Conservation (phyloP, 2,329 filamentous ascomycete genomes). For the Botrytis galanthina region DNA sequence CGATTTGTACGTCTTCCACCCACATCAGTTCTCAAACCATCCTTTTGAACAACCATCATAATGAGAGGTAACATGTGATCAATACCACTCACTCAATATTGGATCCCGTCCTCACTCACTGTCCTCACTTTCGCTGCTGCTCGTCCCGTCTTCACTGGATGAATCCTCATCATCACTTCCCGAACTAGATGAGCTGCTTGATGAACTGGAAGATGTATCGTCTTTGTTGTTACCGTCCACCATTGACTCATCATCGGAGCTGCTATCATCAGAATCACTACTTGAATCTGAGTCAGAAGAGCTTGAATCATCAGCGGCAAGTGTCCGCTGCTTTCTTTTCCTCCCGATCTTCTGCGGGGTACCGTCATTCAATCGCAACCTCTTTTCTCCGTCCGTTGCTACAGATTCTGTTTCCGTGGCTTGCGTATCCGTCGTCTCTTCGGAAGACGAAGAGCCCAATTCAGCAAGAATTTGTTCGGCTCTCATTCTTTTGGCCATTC, state of each 20-base stretch:
- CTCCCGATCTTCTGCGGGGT: slow-evolving; percentile 46
- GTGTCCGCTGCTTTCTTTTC: slow-evolving; percentile 47
- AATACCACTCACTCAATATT: background rate
- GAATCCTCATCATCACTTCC: slow-evolving; percentile 20
- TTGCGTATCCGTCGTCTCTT: slow-evolving; percentile 24
- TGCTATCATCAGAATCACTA: slow-evolving; percentile 26
- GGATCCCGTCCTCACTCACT: slow-evolving; percentile 13
- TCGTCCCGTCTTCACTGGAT: slow-evolving; percentile 11
- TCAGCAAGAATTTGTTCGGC: slow-evolving; percentile 57
- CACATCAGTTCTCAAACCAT: background rate
- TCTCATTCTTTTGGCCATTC: slow-evolving; percentile 62
- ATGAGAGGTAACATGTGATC: background rate
- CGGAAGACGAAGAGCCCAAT: slow-evolving; percentile 42
- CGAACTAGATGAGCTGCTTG: slow-evolving; percentile 27
- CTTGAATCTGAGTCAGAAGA: slow-evolving; percentile 26
- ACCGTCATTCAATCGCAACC: slow-evolving; percentile 47
- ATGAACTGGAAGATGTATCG: slow-evolving; percentile 28
- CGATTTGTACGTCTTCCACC: background rate
- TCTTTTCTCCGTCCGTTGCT: slow-evolving; percentile 41
- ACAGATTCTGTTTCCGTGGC: slow-evolving; percentile 18
- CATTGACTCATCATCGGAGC: slow-evolving; percentile 28
- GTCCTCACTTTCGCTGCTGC: slow-evolving; percentile 17
- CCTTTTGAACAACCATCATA: background rate
- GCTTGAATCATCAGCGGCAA: slow-evolving; percentile 29
- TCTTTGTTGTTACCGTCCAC: slow-evolving; percentile 17